Evolutionary conservation across 495 filamentous ascomycete species (phyloP).

Genomic region (Trichoderma orchidacearum): DNA sequence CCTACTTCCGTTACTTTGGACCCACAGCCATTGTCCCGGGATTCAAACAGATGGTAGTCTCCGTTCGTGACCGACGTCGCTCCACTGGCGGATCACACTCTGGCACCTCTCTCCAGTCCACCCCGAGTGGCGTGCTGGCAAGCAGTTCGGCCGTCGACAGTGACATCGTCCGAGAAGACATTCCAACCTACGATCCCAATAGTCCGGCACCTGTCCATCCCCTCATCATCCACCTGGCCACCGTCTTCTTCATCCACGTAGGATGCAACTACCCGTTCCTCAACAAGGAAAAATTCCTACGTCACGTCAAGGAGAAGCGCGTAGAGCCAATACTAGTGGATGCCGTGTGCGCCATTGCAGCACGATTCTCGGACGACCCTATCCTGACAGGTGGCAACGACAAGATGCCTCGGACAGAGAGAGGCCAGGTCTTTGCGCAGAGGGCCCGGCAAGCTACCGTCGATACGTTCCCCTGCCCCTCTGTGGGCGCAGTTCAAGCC

Average conservation of each 20-base stretch:
- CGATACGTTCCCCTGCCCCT: slow-evolving; percentile 66
- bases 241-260: slow-evolving; percentile 64
- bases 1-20: slow-evolving; percentile 80
- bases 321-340: slow-evolving; percentile 82
- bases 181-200: slow-evolving; percentile 66
- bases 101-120: slow-evolving; percentile 21
- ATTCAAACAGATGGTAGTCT: slow-evolving; percentile 85
- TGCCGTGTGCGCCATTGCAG: slow-evolving; percentile 65
- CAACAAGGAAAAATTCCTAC: slow-evolving; percentile 51
- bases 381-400: slow-evolving; percentile 44
- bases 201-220: slow-evolving; percentile 53
- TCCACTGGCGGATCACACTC: slow-evolving; percentile 24
- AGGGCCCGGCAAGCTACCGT: slow-evolving; percentile 60
- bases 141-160: slow-evolving; percentile 24
- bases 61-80: slow-evolving; percentile 31
- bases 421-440: slow-evolving; percentile 64
- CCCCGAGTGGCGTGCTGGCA: not conserved
- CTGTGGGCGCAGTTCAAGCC: slow-evolving; percentile 65
- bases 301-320: slow-evolving; percentile 58
- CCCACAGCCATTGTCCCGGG: slow-evolving; percentile 81
- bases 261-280: slow-evolving; percentile 77
- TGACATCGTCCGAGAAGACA: slow-evolving; percentile 34
- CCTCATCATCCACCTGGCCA: slow-evolving; percentile 58
- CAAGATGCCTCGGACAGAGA: slow-evolving; percentile 38
- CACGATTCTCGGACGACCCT: slow-evolving; percentile 63